These are phyloP conservation scores for Phallus indusiatus DNA, from an alignment of 768 basidiomycete genomes.

Conservation along the genomic window DNA sequence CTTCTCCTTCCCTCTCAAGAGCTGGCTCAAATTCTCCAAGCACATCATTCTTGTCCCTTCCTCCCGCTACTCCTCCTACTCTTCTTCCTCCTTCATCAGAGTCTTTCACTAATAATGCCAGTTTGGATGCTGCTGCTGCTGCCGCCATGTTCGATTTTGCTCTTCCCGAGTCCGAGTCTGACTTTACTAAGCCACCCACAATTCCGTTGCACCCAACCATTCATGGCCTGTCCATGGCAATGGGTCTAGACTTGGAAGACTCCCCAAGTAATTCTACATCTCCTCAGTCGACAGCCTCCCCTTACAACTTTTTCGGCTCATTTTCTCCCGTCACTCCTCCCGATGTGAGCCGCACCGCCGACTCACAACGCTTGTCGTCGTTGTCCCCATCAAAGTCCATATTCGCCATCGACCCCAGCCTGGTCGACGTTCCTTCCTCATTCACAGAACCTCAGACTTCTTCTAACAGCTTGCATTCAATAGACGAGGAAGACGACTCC, in stretches of 20 bases:
- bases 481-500: conserved; percentile 29
- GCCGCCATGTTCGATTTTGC: background rate
- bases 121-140: too few relatives aligned
- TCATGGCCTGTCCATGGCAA: conserved; percentile 7
- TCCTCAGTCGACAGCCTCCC: conserved; percentile 16
- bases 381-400: conserved; percentile 24
- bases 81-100: background rate
- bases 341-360: too few relatives aligned
- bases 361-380: conserved; percentile 11
- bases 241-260: conserved; percentile 18
- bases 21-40: conserved; percentile 18
- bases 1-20: conserved; percentile 15
- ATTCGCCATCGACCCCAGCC: conserved; percentile 63
- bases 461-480: background rate
- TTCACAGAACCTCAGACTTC: conserved; percentile 21
- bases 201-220: conserved; percentile 14
- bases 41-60: conserved; percentile 13
- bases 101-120: background rate
- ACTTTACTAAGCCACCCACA: conserved; percentile 6
- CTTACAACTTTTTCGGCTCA: conserved; percentile 34
- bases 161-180: conserved; percentile 1
- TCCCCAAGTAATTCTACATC: background rate
- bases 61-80: conserved; percentile 15
- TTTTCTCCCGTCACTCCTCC: too few relatives aligned
- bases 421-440: conserved; percentile 55